These are phyloP conservation scores for Calonectria hawksworthii DNA, from an alignment of 2,329 filamentous ascomycete species.

Conservation along the genomic window DNA sequence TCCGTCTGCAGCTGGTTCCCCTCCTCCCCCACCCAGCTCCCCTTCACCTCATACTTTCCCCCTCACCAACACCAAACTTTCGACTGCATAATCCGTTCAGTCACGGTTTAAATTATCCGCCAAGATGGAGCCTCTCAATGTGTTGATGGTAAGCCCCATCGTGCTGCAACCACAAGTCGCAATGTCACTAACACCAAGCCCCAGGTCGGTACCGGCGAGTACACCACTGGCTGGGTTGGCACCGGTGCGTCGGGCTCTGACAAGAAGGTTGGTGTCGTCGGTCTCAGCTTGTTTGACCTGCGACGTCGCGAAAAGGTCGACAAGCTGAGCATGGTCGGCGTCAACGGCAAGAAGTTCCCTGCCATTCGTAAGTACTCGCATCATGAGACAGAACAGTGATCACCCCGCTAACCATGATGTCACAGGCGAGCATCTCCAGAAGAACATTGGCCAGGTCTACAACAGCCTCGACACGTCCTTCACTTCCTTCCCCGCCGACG, in stretches of 20 bases:
- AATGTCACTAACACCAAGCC: constrained; percentile 20
- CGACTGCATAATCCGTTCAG: constrained; percentile 1
- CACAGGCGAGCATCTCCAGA: constrained; percentile 82
- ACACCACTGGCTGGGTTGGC: constrained; percentile 95
- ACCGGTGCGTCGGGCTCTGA: constrained; percentile 87
- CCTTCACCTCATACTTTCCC: constrained; percentile 7
- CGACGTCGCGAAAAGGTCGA: constrained; percentile 90
- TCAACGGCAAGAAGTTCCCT: constrained; percentile 90
- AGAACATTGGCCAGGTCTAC: constrained; percentile 90
- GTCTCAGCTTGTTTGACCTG: constrained; percentile 89
- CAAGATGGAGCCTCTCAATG: constrained; percentile 72
- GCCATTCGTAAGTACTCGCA: constrained; percentile 78
- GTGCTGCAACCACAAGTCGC: neutral
- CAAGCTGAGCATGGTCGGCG: constrained; percentile 89
- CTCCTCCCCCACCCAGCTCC: constrained; percentile 36
- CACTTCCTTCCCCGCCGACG: constrained; percentile 83
- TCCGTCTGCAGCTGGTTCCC: constrained; percentile 31
- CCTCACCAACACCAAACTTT: constrained; percentile 3
- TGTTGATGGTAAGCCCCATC: constrained; percentile 72
- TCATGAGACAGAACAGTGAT: neutral
- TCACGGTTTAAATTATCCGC: constrained; percentile 7
- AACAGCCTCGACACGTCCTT: constrained; percentile 91
- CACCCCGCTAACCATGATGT: constrained; percentile 24
- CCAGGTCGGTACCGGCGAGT: constrained; percentile 92
- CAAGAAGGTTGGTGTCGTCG: constrained; percentile 97